Conservation (phyloP, 2,329 filamentous ascomycete species). For the Fusarium zealandicum region DNA sequence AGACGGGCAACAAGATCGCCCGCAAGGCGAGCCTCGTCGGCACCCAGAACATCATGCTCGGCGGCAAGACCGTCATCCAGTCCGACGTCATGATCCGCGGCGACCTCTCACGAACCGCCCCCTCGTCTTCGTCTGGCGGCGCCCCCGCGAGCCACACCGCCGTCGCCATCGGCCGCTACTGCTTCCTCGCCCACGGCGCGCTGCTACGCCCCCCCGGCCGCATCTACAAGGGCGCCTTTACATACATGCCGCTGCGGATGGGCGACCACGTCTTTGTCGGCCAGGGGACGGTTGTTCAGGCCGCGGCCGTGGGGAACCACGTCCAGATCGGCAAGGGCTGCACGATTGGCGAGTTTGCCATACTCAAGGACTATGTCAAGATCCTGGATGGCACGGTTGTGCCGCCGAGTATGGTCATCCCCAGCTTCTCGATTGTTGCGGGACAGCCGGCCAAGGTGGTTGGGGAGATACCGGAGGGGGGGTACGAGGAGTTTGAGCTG, state of each 20-base stretch:
- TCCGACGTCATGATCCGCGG: constrained; percentile 93
- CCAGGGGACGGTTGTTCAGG: constrained; percentile 76
- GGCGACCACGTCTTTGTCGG: constrained; percentile 95
- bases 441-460: constrained; percentile 81
- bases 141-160: constrained; percentile 65
- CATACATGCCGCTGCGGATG: constrained; percentile 88
- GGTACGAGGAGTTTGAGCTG: constrained; percentile 69
- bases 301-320: constrained; percentile 82
- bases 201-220: constrained; percentile 84
- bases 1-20: constrained; percentile 98
- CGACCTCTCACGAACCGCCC: constrained; percentile 73
- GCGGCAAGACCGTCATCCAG: constrained; percentile 94
- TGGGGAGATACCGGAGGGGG: constrained; percentile 80
- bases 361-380: constrained; percentile 92
- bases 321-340: constrained; percentile 83
- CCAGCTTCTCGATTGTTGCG: constrained; percentile 90
- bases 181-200: constrained; percentile 81
- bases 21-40: constrained; percentile 90
- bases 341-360: constrained; percentile 83
- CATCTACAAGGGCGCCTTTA: constrained; percentile 78
- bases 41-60: constrained; percentile 97
- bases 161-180: constrained; percentile 90
- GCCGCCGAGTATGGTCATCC: constrained; percentile 87
- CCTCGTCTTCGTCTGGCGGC: constrained; percentile 50
- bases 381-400: constrained; percentile 86